phyloP scores from a whole-genome alignment of 1,284 basidiomycete genomes.

The Leccinum pachyderme region DNA sequence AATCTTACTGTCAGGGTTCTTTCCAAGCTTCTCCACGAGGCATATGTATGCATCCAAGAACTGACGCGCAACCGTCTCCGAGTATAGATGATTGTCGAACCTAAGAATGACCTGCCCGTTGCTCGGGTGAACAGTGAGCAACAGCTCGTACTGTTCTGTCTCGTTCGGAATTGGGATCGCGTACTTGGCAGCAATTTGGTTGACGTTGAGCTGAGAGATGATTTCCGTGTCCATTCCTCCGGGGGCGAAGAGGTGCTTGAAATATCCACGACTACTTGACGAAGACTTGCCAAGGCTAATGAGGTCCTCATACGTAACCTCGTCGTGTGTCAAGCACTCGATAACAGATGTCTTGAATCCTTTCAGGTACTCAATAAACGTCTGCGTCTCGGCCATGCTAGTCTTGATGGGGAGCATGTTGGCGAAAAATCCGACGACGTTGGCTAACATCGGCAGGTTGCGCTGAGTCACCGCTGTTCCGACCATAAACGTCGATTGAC shows the following conservation, averaged over 20 bases:
- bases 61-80: conserved; percentile 29
- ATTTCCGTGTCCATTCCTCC: conserved; percentile 28
- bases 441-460: conserved; percentile 20
- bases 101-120: conserved; percentile 27
- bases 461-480: conserved; percentile 30
- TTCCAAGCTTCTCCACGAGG: conserved; percentile 28
- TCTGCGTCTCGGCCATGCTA: conserved; percentile 17
- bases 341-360: conserved; percentile 22
- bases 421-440: conserved; percentile 28
- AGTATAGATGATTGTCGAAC: conserved; percentile 30
- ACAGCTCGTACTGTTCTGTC: conserved; percentile 31
- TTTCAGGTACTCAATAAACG: conserved; percentile 22
- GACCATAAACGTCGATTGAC: conserved; percentile 21
- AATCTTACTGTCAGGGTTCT: conserved; percentile 18
- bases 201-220: conserved; percentile 21
- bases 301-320: conserved; percentile 31
- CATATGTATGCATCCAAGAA: conserved; percentile 29
- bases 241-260: conserved; percentile 31
- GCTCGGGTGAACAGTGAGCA: conserved; percentile 29
- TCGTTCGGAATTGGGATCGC: conserved; percentile 25
- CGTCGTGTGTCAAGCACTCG: conserved; percentile 21
- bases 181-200: conserved; percentile 21
- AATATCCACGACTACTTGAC: conserved; percentile 27
- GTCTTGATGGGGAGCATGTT: conserved; percentile 32
- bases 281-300: conserved; percentile 25